Evolutionary conservation across 73 alveolate genomes (phyloP).

Genomic region (Tetrahymena borealis): DNA sequence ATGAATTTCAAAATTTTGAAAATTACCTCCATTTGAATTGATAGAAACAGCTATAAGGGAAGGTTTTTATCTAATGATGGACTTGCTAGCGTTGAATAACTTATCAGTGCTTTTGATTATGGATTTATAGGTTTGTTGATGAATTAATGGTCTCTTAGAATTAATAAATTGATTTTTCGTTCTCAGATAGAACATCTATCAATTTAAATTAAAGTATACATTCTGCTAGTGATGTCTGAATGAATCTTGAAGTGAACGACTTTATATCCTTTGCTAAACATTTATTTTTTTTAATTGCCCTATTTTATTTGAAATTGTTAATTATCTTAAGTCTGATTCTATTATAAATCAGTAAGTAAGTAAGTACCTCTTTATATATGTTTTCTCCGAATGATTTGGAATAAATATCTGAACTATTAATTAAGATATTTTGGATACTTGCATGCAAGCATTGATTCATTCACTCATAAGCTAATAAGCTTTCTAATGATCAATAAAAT

Average conservation of each 20-base stretch:
- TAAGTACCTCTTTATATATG: not conserved
- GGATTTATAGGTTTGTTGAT: not conserved
- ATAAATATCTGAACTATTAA: not conserved
- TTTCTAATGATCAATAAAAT: too few species aligned
- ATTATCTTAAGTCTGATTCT: not conserved
- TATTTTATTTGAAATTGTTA: not conserved
- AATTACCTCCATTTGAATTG: not conserved
- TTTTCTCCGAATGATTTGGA: not conserved
- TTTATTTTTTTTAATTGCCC: not conserved
- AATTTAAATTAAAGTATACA: not conserved
- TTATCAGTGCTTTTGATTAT: not conserved
- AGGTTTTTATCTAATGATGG: not conserved
- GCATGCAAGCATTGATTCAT: not conserved
- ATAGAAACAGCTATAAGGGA: not conserved
- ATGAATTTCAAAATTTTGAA: too few species aligned
- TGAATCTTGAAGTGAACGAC: not conserved
- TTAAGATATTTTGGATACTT: not conserved
- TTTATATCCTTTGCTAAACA: not conserved
- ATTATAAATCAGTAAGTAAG: not conserved
- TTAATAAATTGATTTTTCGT: not conserved
- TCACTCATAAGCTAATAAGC: too few species aligned
- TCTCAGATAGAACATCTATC: not conserved
- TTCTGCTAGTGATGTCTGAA: not conserved
- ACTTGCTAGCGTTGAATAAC: not conserved
- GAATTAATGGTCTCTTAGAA: not conserved